Conservation (phyloP, 2,329 filamentous ascomycete genomes). For the Ceratocystis eucalypticola region DNA sequence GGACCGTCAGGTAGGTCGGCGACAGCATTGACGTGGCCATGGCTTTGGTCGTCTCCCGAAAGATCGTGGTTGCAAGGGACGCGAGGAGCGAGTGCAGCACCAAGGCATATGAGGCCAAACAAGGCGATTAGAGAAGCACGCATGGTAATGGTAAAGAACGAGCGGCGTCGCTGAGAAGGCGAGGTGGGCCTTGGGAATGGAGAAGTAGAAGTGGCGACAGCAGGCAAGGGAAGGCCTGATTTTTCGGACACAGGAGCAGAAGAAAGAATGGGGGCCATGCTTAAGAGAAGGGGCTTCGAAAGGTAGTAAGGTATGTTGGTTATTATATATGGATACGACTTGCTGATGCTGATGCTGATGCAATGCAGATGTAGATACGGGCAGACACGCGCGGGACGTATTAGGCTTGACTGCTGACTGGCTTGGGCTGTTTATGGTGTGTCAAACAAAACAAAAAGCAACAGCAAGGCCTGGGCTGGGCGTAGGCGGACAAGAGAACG, state of each 20-base stretch:
- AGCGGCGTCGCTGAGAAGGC: constrained; percentile 6
- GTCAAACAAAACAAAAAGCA: too few species aligned
- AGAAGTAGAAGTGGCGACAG: constrained; percentile 1
- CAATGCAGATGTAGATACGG: too few species aligned
- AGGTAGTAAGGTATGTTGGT: too few species aligned
- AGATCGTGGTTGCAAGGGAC: background rate
- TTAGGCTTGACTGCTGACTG: too few species aligned
- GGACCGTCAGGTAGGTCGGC: constrained; percentile 5
- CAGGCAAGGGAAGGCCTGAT: constrained; percentile 11
- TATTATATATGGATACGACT: too few species aligned
- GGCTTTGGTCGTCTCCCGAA: background rate
- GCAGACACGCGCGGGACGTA: too few species aligned
- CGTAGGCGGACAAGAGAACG: too few species aligned
- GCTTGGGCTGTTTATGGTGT: too few species aligned
- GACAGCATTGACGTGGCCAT: background rate
- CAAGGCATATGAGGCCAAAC: constrained; percentile 13
- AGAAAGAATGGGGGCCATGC: constrained; percentile 6
- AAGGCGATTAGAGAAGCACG: constrained; percentile 13
- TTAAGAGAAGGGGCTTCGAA: background rate
- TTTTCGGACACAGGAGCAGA: constrained; percentile 11
- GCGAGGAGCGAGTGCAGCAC: constrained; percentile 10
- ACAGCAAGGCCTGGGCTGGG: too few species aligned
- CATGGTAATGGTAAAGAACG: constrained; percentile 8
- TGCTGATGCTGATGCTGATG: too few species aligned
- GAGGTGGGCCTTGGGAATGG: background rate